Conservation (phyloP, 139 green algal genomes). For the Diplosphaera chodatii region DNA sequence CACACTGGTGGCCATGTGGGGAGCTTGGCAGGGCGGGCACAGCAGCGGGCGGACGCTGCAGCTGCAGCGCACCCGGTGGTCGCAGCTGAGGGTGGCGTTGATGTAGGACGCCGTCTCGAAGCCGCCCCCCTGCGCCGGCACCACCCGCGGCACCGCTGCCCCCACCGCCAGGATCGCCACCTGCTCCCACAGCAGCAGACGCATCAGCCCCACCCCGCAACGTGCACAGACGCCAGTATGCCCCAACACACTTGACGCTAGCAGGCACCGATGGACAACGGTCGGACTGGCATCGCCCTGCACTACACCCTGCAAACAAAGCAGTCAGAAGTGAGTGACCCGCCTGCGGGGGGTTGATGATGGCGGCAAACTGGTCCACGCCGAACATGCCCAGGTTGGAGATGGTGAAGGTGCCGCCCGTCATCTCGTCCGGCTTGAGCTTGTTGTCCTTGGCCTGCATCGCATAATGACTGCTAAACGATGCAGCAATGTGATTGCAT, state of each 20-base stretch:
- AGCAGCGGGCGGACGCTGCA: too few species aligned
- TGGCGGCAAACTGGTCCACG: constrained; percentile 87
- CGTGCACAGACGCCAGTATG: too few species aligned
- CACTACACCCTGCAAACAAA: too few species aligned
- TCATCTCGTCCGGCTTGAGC: constrained; percentile 82
- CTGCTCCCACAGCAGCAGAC: constrained; percentile 26
- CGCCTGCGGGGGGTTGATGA: constrained; percentile 92
- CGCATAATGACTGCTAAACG: too few species aligned
- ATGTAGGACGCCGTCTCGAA: constrained; percentile 53
- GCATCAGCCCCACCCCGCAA: too few species aligned
- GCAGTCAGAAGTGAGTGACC: background rate
- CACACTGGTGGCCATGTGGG: too few species aligned
- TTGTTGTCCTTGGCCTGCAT: constrained; percentile 76
- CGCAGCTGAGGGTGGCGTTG: constrained; percentile 83
- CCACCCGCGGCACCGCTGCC: constrained; percentile 45
- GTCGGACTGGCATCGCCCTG: too few species aligned
- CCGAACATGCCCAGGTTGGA: constrained; percentile 94
- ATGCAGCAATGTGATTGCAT: too few species aligned
- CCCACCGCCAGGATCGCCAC: constrained; percentile 75
- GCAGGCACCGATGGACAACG: too few species aligned
- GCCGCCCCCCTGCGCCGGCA: constrained; percentile 23
- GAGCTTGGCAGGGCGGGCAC: too few species aligned
- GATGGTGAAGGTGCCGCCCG: constrained; percentile 86
- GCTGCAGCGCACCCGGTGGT: constrained; percentile 71
- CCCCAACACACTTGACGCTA: too few species aligned